A percentile compares a stretch with the other conserved stretches of the same genome.
Conservation (phyloP, 495 filamentous ascomycete species). For the Xylaria palmicola region DNA sequence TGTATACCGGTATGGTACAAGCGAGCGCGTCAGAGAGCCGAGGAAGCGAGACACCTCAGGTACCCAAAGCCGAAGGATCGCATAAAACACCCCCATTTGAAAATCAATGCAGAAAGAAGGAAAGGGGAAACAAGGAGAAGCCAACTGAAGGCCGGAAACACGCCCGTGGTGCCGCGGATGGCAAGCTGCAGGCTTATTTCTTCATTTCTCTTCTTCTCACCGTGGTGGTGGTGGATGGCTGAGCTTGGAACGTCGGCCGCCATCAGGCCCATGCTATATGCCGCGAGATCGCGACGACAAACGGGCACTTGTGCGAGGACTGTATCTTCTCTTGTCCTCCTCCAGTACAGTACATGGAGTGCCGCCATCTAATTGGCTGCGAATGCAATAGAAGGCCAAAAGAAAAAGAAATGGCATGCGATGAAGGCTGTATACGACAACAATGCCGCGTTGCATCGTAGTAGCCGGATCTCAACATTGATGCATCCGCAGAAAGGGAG, state of each 20-base stretch:
- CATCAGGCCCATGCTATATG: not conserved
- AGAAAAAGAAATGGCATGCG: not conserved
- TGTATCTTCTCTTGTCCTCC: not conserved
- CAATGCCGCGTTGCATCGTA: slow-evolving; percentile 1
- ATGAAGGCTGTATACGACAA: no score
- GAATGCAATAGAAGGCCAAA: not conserved
- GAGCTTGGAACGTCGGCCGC: not conserved
- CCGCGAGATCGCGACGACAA: not conserved
- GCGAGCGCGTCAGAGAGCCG: not conserved
- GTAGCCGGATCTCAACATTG: slow-evolving; percentile 11
- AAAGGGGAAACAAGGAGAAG: not conserved
- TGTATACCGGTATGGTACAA: not conserved
- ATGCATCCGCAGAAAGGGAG: slow-evolving; percentile 6
- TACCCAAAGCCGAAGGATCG: not conserved
- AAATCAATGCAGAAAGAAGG: not conserved
- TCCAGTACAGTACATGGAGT: not conserved
- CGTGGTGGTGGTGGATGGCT: not conserved
- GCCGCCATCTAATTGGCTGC: not conserved
- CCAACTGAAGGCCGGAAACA: not conserved
- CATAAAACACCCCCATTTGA: not conserved
- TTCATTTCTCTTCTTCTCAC: not conserved
- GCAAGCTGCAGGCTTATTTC: slow-evolving; percentile 2
- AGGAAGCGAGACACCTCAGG: no score
- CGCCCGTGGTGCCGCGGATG: slow-evolving; percentile 3
- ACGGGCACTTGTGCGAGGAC: not conserved